Percentiles rank a stretch among this genome's conserved stretches.
Conservation (phyloP, 176 grass and related monocot genomes). For the Puccinellia tenuiflora region DNA sequence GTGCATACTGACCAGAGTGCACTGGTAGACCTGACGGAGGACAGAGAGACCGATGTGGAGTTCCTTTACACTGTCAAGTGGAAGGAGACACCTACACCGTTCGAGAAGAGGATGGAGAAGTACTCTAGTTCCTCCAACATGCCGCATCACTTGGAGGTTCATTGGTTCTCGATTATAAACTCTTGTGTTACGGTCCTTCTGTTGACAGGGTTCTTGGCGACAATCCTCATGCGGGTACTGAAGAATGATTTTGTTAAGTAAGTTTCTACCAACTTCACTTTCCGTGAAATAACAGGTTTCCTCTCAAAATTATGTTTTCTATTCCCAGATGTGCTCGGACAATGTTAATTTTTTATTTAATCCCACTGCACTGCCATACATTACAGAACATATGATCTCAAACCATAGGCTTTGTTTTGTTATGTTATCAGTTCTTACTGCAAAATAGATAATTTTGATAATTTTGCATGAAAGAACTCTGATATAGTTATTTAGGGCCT, state of each 20-base stretch:
- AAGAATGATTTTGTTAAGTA: constrained; percentile 99
- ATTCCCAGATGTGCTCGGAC: neutral
- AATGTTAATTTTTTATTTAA: neutral
- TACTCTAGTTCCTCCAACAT: constrained; percentile 79
- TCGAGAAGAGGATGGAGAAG: constrained; percentile 95
- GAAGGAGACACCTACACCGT: constrained; percentile 74
- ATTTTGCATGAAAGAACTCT: neutral
- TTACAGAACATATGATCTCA: neutral
- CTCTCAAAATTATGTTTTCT: neutral
- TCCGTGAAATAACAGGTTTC: neutral
- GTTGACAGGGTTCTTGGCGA: constrained; percentile 85
- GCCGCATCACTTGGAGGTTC: constrained; percentile 85
- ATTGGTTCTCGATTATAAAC: constrained; percentile 99
- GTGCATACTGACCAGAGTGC: constrained; percentile 70
- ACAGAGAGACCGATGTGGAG: constrained; percentile 59
- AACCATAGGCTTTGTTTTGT: neutral
- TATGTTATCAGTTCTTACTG: neutral
- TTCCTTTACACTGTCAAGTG: constrained; percentile 89
- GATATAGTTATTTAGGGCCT: neutral
- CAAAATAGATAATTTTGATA: neutral
- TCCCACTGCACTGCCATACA: neutral
- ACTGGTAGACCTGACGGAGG: constrained; percentile 72
- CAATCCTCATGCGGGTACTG: constrained; percentile 94
- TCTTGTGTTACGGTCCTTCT: constrained; percentile 91
- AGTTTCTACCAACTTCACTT: constrained; percentile 9